Conservation (phyloP, 805 yeast species). For the Candida suzukii region DNA sequence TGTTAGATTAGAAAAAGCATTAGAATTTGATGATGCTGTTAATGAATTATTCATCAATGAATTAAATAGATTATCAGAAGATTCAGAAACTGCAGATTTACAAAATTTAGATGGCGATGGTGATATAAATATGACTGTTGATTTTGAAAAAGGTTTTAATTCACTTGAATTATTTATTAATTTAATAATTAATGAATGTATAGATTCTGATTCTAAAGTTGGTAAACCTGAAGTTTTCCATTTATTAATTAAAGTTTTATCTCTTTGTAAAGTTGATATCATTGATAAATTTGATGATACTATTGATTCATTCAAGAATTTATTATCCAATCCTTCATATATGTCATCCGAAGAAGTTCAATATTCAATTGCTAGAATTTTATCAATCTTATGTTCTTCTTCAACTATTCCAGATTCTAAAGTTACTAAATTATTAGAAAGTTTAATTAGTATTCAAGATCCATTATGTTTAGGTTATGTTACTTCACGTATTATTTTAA, state of each 20-base stretch:
- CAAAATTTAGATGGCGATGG: constrained; percentile 10
- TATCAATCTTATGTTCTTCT: constrained; percentile 31
- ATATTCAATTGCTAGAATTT: constrained; percentile 14
- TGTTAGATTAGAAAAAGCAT: constrained; percentile 58
- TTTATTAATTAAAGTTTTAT: constrained; percentile 16
- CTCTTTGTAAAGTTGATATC: constrained; percentile 13
- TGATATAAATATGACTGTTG: constrained; percentile 7
- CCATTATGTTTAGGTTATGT: constrained; percentile 35
- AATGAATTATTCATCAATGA: constrained; percentile 19
- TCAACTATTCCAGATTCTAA: constrained; percentile 14
- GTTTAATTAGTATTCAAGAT: constrained; percentile 6
- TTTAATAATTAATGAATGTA: constrained; percentile 24
- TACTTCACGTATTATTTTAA: constrained; percentile 35
- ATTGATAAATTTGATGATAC: constrained; percentile 7
- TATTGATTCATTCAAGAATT: constrained; percentile 8
- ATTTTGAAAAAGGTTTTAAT: constrained; percentile 2
- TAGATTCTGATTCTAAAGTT: neutral
- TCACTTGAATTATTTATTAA: constrained; percentile 20
- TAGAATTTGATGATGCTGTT: constrained; percentile 54
- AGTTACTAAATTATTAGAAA: constrained; percentile 4
- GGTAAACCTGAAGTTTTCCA: neutral
- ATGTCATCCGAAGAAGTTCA: constrained; percentile 17
- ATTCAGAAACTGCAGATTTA: constrained; percentile 3
- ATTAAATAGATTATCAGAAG: constrained; percentile 4
- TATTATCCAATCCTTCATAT: constrained; percentile 8